phyloP scores from a whole-genome alignment of 2,329 filamentous ascomycete genomes.

The Phialophora chinensis region DNA sequence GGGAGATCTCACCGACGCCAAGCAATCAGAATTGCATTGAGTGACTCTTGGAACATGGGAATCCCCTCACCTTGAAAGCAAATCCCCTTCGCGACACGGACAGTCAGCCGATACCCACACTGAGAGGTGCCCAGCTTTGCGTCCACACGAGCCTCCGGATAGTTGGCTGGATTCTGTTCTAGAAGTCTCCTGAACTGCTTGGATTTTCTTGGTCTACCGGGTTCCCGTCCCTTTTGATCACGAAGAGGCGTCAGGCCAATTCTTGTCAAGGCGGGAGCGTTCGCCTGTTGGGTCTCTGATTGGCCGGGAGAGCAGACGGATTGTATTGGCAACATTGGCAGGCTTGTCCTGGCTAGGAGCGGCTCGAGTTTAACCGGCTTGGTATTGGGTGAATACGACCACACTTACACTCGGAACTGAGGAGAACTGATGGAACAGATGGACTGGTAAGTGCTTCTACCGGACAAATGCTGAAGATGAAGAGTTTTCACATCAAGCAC shows the following conservation, averaged over 20 bases:
- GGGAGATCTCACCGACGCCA: conserved; percentile 1
- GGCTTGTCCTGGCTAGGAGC: not conserved
- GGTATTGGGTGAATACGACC: not conserved
- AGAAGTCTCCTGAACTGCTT: not conserved
- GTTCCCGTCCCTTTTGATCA: not conserved
- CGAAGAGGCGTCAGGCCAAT: not conserved
- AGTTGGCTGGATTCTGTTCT: not conserved
- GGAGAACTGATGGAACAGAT: not conserved
- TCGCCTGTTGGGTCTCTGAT: not conserved
- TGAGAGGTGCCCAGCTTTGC: not conserved
- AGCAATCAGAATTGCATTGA: not conserved
- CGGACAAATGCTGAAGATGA: not conserved
- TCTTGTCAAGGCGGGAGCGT: not conserved
- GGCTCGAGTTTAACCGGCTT: conserved; percentile 1
- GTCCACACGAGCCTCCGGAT: not conserved
- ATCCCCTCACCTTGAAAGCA: conserved; percentile 5
- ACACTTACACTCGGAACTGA: too few relatives aligned
- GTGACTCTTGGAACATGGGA: not conserved
- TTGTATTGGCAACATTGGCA: conserved; percentile 8
- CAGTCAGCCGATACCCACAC: not conserved
- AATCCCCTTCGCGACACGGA: not conserved
- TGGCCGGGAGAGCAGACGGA: not conserved
- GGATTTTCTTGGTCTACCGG: not conserved
- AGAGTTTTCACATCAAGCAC: not conserved
- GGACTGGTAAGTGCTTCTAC: not conserved